Evolutionary conservation across 2,329 filamentous ascomycete genomes (phyloP).

Genomic region (Paraconiothyrium sp.): DNA sequence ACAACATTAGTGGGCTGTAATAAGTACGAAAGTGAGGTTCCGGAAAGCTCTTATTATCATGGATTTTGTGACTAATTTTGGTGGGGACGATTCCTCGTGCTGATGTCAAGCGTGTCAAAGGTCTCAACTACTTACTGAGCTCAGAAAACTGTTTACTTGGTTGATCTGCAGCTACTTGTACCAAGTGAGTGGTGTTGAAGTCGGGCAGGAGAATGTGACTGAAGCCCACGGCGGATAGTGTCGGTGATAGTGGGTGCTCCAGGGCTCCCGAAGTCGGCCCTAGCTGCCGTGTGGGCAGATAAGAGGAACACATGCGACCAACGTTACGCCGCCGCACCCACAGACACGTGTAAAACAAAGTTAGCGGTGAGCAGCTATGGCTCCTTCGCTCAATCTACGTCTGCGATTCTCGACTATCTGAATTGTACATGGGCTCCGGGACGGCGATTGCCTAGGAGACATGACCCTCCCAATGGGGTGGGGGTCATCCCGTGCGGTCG

Average conservation of each 20-base stretch:
- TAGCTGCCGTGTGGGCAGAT: constrained; percentile 38
- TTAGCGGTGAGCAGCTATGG: not conserved
- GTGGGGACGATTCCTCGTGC: constrained; percentile 20
- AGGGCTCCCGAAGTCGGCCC: constrained; percentile 43
- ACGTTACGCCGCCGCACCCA: constrained; percentile 6
- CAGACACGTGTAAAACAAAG: not conserved
- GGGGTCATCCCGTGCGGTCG: constrained; percentile 1
- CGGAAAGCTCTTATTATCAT: constrained; percentile 34
- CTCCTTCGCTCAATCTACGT: not conserved
- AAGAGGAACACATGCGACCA: constrained; percentile 30
- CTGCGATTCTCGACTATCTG: not conserved
- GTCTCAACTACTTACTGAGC: constrained; percentile 7
- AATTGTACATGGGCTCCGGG: constrained; percentile 1
- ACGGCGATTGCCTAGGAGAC: not conserved
- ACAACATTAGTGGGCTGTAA: constrained; percentile 20
- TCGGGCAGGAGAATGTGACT: constrained; percentile 1
- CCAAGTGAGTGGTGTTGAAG: constrained; percentile 7
- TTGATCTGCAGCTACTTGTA: not conserved
- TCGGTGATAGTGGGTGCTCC: constrained; percentile 31
- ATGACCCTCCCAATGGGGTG: constrained; percentile 7
- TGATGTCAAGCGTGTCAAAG: constrained; percentile 8
- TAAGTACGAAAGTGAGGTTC: constrained; percentile 11
- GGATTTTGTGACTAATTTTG: constrained; percentile 44
- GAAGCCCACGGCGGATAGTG: constrained; percentile 25
- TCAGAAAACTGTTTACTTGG: not conserved